These are phyloP conservation scores for Syzygium syzygioides DNA, from an alignment of 441 rosid species.

Conservation along the genomic window DNA sequence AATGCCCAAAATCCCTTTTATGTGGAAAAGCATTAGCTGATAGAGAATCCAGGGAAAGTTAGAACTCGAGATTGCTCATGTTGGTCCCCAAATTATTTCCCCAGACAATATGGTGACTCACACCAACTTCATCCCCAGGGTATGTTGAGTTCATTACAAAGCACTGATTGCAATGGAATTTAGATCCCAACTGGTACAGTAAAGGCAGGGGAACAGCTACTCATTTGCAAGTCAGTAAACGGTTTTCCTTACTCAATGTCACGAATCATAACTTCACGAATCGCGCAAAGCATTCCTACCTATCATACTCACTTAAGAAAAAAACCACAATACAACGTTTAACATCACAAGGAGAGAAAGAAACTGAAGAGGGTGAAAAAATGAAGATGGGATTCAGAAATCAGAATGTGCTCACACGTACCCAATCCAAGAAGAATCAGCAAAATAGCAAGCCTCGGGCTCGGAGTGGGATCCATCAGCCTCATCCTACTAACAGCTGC, in stretches of 20 bases:
- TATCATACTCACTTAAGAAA: background rate
- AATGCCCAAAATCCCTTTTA: conserved; percentile 41
- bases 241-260: background rate
- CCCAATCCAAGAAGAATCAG: conserved; percentile 47
- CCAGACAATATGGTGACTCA: background rate
- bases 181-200: background rate
- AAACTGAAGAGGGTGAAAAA: background rate
- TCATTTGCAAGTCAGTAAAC: background rate
- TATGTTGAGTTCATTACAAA: background rate
- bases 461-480: conserved; percentile 37
- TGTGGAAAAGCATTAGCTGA: conserved; percentile 38
- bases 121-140: background rate
- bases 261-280: background rate
- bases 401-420: conserved; percentile 10
- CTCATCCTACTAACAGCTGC: conserved; percentile 23
- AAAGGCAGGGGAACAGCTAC: background rate
- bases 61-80: background rate
- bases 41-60: conserved; percentile 2
- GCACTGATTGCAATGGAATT: background rate
- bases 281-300: background rate
- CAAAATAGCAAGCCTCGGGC: conserved; percentile 20
- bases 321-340: background rate
- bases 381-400: background rate
- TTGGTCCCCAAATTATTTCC: background rate
- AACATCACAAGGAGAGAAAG: background rate